Evolutionary conservation across 805 yeast species (phyloP).

Genomic region (Ogataea nakhonphanomensis): DNA sequence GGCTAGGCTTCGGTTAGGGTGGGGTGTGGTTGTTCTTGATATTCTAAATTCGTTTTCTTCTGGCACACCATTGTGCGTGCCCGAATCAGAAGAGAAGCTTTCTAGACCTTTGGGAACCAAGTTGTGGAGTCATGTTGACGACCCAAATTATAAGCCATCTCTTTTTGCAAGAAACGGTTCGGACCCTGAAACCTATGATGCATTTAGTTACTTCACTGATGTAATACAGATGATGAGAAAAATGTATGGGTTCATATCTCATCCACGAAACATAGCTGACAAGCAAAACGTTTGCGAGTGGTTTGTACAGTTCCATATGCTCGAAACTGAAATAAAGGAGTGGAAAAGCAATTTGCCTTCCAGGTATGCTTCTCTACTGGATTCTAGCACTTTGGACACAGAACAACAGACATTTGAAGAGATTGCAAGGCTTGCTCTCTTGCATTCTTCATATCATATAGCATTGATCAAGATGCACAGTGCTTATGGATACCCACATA

Average conservation of each 20-base stretch:
- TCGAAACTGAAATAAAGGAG: conserved; percentile 16
- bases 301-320: conserved; percentile 17
- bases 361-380: conserved; percentile 6
- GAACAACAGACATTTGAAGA: conserved; percentile 1
- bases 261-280: conserved; percentile 17
- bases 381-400: conserved; percentile 2
- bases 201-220: conserved; percentile 22
- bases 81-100: conserved; percentile 18
- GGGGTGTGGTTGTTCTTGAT: conserved; percentile 37
- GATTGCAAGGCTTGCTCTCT: conserved; percentile 4
- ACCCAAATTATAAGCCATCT: neutral
- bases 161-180: neutral
- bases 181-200: conserved; percentile 12
- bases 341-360: conserved; percentile 16
- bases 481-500: conserved; percentile 26
- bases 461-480: conserved; percentile 25
- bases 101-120: conserved; percentile 18
- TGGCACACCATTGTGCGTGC: conserved; percentile 29
- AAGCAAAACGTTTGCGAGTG: conserved; percentile 18
- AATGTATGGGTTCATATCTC: conserved; percentile 16
- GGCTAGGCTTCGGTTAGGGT: conserved; percentile 32
- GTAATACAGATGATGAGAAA: conserved; percentile 17
- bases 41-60: conserved; percentile 36
- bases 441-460: conserved; percentile 20
- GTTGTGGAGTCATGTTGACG: conserved; percentile 11